Evolutionary conservation across 352 stramenopile species (phyloP).

Genomic region (Pythium oligandrum): DNA sequence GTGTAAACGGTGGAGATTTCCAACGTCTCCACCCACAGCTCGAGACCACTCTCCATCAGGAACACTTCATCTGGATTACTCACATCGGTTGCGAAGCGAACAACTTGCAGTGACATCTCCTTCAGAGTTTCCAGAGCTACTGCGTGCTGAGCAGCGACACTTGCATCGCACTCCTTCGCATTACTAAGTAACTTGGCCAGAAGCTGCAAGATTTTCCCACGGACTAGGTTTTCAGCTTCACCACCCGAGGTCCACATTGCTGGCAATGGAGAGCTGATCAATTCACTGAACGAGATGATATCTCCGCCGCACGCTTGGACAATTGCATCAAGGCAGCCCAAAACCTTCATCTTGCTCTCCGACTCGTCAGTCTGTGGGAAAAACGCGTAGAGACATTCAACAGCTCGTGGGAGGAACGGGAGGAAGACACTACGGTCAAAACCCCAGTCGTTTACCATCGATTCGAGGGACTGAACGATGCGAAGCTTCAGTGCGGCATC

Average conservation of each 20-base stretch:
- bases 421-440: slow-evolving; percentile 70
- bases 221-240: slow-evolving; percentile 76
- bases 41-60: slow-evolving; percentile 78
- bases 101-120: slow-evolving; percentile 67
- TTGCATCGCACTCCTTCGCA: slow-evolving; percentile 40
- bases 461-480: slow-evolving; percentile 72
- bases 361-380: slow-evolving; percentile 58
- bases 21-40: slow-evolving; percentile 63
- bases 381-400: slow-evolving; percentile 63
- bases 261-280: slow-evolving; percentile 68
- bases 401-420: slow-evolving; percentile 52
- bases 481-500: slow-evolving; percentile 67
- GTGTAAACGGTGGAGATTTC: slow-evolving; percentile 49
- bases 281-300: slow-evolving; percentile 43
- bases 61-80: slow-evolving; percentile 81
- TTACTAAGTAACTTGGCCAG: slow-evolving; percentile 55
- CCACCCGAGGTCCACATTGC: slow-evolving; percentile 65
- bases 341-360: slow-evolving; percentile 78
- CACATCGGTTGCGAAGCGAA: slow-evolving; percentile 68
- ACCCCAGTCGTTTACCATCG: slow-evolving; percentile 79
- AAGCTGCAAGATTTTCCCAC: slow-evolving; percentile 77
- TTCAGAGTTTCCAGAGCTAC: slow-evolving; percentile 34
- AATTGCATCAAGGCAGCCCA: slow-evolving; percentile 67
- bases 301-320: slow-evolving; percentile 53
- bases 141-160: slow-evolving; percentile 1